Conservation (phyloP, 345 rosid genomes). For the Arabidopsis suecica region DNA sequence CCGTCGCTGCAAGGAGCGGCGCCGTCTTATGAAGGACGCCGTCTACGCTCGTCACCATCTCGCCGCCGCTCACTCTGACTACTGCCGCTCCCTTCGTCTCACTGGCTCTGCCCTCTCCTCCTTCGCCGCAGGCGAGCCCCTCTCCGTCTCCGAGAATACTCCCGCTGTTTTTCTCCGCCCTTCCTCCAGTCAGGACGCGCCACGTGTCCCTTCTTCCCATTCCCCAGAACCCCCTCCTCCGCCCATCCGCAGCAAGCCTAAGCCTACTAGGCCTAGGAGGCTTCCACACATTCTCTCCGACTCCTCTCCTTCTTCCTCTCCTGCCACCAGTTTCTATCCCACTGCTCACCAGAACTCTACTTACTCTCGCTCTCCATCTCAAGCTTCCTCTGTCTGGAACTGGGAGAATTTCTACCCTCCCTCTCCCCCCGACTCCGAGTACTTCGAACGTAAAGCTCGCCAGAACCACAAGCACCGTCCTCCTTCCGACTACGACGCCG, state of each 20-base stretch:
- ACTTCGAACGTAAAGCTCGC: conserved; percentile 58
- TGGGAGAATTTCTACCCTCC: conserved; percentile 97
- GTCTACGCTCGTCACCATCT: conserved; percentile 81
- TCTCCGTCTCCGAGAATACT: conserved; percentile 75
- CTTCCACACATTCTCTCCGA: conserved; percentile 89
- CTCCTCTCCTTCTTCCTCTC: conserved; percentile 70
- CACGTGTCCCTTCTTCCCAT: conserved; percentile 45
- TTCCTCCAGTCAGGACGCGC: conserved; percentile 24
- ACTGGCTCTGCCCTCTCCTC: conserved; percentile 84
- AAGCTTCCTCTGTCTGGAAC: conserved; percentile 90
- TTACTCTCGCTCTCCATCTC: conserved; percentile 77
- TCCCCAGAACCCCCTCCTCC: conserved; percentile 34
- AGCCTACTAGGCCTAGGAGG: conserved; percentile 45
- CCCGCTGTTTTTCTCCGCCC: conserved; percentile 77
- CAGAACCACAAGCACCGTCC: conserved; percentile 19
- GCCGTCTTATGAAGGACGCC: conserved; percentile 88
- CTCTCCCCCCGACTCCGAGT: conserved; percentile 92
- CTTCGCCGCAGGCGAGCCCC: conserved; percentile 74
- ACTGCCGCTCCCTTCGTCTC: conserved; percentile 80
- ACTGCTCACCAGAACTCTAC: conserved; percentile 70
- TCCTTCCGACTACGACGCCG: conserved; percentile 43
- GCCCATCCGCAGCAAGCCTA: conserved; percentile 40
- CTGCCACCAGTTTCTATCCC: conserved; percentile 61
- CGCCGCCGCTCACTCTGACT: conserved; percentile 89
- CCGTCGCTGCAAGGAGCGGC: conserved; percentile 91